These are phyloP conservation scores for Hypoxylon sp. DNA, from an alignment of 2,329 filamentous ascomycete genomes.

Conservation along the genomic window DNA sequence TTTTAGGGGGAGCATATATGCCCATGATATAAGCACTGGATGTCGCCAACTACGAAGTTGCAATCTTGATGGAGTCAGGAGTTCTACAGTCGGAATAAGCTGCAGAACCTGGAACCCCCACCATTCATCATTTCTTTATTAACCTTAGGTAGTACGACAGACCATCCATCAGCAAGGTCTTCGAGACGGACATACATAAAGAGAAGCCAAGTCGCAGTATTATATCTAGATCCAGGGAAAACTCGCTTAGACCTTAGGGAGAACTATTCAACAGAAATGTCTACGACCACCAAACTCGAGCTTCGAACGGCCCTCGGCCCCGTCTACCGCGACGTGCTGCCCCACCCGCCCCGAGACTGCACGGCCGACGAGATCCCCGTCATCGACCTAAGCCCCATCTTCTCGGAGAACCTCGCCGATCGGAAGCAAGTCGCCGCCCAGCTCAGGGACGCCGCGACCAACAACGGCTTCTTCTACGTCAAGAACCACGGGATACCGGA, in stretches of 20 bases:
- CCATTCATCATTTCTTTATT: too few relatives aligned
- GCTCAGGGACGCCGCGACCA: constrained; percentile 60
- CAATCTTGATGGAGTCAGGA: constrained; percentile 11
- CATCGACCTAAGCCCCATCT: constrained; percentile 61
- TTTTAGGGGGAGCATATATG: background rate
- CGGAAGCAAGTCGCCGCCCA: constrained; percentile 55
- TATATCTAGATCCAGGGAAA: background rate
- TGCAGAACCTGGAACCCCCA: constrained; percentile 19
- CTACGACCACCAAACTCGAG: constrained; percentile 47
- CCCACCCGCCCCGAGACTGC: constrained; percentile 48
- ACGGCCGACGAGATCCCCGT: constrained; percentile 62
- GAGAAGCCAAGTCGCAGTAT: background rate
- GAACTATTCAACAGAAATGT: constrained; percentile 40
- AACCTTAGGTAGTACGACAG: too few relatives aligned
- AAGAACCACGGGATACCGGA: constrained; percentile 61
- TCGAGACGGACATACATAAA: too few relatives aligned
- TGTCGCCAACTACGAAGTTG: constrained; percentile 3
- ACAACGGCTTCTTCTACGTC: constrained; percentile 68
- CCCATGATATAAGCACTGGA: constrained; percentile 8
- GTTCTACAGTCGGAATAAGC: constrained; percentile 23
- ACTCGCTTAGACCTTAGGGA: background rate
- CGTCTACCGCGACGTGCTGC: constrained; percentile 50
- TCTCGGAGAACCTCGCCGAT: constrained; percentile 52
- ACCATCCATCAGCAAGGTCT: too few relatives aligned
- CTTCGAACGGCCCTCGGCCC: constrained; percentile 51